Base-by-base conservation (phyloP, 805 yeast species). In the Starmerella floris region DNA sequence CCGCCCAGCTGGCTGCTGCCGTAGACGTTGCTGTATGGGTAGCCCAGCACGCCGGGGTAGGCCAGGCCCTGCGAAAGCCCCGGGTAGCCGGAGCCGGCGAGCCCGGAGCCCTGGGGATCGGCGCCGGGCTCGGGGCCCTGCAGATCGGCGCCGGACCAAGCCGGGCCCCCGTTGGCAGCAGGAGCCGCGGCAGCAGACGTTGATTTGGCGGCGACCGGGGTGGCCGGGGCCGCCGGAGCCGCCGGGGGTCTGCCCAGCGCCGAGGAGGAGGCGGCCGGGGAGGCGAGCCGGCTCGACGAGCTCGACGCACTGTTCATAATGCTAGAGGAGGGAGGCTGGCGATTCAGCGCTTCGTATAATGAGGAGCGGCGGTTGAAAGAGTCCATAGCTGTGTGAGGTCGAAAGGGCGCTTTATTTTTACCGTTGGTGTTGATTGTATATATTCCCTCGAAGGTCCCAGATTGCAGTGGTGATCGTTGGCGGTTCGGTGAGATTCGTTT, bases 351-450 rank as follows among this genome's bases (percentile, higher is more conserved):
- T 4, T 39, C 46, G 37, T 43, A 43, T 17, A 43, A 32, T 3
- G 42, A 27, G 23, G 34, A 27, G 23, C 37, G 46, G 19, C 37
- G 45, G 26, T 35, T 38, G 36, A 42, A 43, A 3, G 46, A 30
- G 23, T 43, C 46, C 46, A 43, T 42, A 25, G 28, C 13, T 8
- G 28, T 8, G 28, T 8, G 28, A 9, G 28, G 28, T 25, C 13
- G 11, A 25, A 25, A 25, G 13, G 28, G 28, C 13, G 8, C 28
- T 25, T 25, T 25, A 9, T 13, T 25, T 25, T 25, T 25, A 25
- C 13, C 13, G 28, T 25, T 13, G 28, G 28, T 25, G 28, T 13
- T 25, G 28, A 8, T 8, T 25, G 8, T 25, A 8, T 8, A 25
- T 9, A 13, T 8, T 25, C 11, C 28, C 28, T 25, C 8, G 13